These are phyloP conservation scores for Gynochthodes officinalis DNA, from an alignment of 257 asterid genomes.

Conservation along the genomic window DNA sequence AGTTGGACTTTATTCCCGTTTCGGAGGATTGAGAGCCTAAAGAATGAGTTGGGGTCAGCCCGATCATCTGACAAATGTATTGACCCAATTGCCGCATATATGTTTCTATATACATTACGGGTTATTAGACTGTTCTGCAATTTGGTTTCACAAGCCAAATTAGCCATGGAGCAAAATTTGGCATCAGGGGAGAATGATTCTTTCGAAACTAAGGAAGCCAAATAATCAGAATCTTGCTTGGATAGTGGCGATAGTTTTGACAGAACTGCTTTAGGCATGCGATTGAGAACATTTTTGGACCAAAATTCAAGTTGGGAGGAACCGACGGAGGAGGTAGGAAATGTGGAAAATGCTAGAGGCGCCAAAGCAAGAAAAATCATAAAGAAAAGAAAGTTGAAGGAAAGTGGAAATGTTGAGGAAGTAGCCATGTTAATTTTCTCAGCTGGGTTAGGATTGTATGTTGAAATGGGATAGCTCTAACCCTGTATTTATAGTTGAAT, in stretches of 20 bases:
- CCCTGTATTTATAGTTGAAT: too few relatives aligned
- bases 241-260: constrained; percentile 22
- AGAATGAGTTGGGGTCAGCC: too few relatives aligned
- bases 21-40: too few relatives aligned
- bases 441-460: too few relatives aligned
- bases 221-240: constrained; percentile 4
- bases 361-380: too few relatives aligned
- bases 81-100: constrained; percentile 6
- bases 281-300: constrained; percentile 15
- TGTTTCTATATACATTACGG: not conserved
- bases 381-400: too few relatives aligned
- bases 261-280: constrained; percentile 20
- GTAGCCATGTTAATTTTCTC: too few relatives aligned
- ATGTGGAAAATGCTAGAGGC: too few relatives aligned
- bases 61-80: constrained; percentile 32
- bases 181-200: not conserved
- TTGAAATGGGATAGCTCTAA: too few relatives aligned
- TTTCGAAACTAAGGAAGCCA: constrained; percentile 15
- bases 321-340: not conserved
- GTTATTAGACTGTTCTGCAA: too few relatives aligned
- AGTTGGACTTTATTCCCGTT: constrained; percentile 30
- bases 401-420: too few relatives aligned
- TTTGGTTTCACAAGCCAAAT: constrained; percentile 10
- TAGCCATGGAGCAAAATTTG: constrained; percentile 13
- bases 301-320: constrained; percentile 18